Conservation (phyloP, 1,284 basidiomycete species). For the Pulveroboletus sp. region DNA sequence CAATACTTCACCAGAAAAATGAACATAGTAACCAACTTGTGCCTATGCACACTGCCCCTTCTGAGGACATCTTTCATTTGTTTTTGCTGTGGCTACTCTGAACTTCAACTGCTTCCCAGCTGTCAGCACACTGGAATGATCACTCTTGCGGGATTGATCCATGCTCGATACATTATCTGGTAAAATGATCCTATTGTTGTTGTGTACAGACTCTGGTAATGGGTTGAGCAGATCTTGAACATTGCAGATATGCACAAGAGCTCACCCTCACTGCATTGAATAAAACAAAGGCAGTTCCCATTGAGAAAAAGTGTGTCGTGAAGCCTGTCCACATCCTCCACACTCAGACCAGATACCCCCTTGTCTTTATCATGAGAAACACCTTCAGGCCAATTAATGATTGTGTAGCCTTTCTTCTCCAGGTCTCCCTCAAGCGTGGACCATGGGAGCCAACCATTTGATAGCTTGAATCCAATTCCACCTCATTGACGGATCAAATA, state of each 20-base stretch:
- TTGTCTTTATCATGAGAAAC: constrained; percentile 1
- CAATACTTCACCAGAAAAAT: no score
- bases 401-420: background rate
- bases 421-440: no score
- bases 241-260: no score
- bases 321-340: background rate
- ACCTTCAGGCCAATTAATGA: constrained; percentile 3
- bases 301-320: background rate
- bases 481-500: background rate
- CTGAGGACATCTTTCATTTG: no score
- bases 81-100: background rate
- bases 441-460: constrained; percentile 7
- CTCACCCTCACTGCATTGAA: background rate
- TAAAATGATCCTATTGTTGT: background rate
- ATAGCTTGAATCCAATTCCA: background rate
- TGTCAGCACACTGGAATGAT: background rate
- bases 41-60: no score
- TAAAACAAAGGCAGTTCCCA: background rate
- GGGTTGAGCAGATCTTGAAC: no score
- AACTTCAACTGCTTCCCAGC: no score
- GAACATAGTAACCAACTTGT: no score
- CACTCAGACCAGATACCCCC: background rate
- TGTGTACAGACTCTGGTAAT: background rate
- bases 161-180: background rate
- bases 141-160: no score